A percentile compares a stretch with the other conserved stretches of the same genome.
These are phyloP conservation scores for Aspergillus cavernicola DNA, from an alignment of 495 filamentous ascomycete species.

Conservation along the genomic window DNA sequence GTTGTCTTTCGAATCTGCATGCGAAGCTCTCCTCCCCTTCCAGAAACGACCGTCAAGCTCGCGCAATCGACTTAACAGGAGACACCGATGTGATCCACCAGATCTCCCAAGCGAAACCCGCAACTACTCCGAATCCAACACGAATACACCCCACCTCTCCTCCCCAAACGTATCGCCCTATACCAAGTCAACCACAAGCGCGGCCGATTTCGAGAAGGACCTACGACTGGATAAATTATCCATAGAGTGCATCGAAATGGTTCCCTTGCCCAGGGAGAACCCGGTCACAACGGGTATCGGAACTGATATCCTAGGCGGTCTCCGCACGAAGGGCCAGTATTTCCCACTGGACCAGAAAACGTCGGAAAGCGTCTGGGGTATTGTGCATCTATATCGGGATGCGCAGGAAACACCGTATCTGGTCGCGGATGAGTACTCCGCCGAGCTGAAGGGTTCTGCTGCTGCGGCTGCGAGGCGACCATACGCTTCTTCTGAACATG, in stretches of 20 bases:
- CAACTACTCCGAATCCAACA: neutral
- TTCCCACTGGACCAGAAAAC: slow-evolving; percentile 69
- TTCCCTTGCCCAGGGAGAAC: slow-evolving; percentile 29
- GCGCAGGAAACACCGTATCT: slow-evolving; percentile 63
- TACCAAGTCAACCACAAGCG: slow-evolving; percentile 17
- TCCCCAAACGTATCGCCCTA: slow-evolving; percentile 6
- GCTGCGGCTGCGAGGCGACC: slow-evolving; percentile 33
- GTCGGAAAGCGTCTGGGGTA: slow-evolving; percentile 83
- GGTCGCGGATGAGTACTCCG: slow-evolving; percentile 37
- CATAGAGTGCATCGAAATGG: slow-evolving; percentile 69
- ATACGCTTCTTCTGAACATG: slow-evolving; percentile 17
- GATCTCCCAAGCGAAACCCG: neutral
- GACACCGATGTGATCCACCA: slow-evolving; percentile 7
- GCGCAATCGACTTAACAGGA: slow-evolving; percentile 12
- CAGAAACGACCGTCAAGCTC: slow-evolving; percentile 27
- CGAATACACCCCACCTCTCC: slow-evolving; percentile 7
- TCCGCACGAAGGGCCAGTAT: slow-evolving; percentile 73
- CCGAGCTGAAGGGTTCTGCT: slow-evolving; percentile 41
- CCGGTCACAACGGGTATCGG: slow-evolving; percentile 47
- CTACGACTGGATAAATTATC: slow-evolving; percentile 60
- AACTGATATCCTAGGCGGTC: slow-evolving; percentile 49
- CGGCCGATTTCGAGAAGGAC: slow-evolving; percentile 40
- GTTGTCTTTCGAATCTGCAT: slow-evolving; percentile 35
- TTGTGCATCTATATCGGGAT: slow-evolving; percentile 92
- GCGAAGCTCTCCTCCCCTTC: slow-evolving; percentile 42